phyloP scores from a whole-genome alignment of 352 stramenopile species.

The Phytophthora citricola region DNA sequence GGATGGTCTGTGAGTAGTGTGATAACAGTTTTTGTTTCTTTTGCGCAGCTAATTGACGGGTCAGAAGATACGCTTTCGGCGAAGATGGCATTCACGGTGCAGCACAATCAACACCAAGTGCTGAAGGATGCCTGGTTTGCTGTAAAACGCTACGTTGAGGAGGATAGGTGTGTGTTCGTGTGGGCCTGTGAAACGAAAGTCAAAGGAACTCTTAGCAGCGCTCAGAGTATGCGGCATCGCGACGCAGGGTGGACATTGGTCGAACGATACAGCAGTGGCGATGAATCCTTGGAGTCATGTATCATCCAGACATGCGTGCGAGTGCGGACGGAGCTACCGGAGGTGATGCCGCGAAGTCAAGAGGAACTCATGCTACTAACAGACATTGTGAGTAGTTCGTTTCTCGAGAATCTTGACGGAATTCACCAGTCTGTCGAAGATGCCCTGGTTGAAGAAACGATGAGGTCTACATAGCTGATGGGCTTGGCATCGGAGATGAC shows the following conservation, averaged over 20 bases:
- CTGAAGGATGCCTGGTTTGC: slow-evolving; percentile 39
- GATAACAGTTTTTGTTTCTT: not conserved
- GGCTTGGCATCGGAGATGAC: no score
- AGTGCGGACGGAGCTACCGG: slow-evolving; percentile 32
- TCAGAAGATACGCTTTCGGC: slow-evolving; percentile 38
- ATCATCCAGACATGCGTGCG: slow-evolving; percentile 40
- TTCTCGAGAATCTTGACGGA: slow-evolving; percentile 36
- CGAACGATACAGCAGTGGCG: not conserved
- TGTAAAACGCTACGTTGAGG: slow-evolving; percentile 29
- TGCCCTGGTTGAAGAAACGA: slow-evolving; percentile 30
- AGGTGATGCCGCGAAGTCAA: slow-evolving; percentile 27
- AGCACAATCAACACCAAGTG: slow-evolving; percentile 30
- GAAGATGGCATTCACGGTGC: slow-evolving; percentile 40
- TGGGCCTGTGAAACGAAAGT: slow-evolving; percentile 38
- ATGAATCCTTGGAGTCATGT: slow-evolving; percentile 8
- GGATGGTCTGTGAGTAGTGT: not conserved
- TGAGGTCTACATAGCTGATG: not conserved
- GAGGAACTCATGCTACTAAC: slow-evolving; percentile 36
- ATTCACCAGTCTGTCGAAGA: slow-evolving; percentile 42
- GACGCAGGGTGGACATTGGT: slow-evolving; percentile 35
- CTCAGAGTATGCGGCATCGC: slow-evolving; percentile 28
- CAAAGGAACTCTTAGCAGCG: slow-evolving; percentile 33
- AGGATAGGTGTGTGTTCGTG: slow-evolving; percentile 34
- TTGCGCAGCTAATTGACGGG: slow-evolving; percentile 28
- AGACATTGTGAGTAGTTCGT: slow-evolving; percentile 33